Base-by-base conservation (phyloP, 768 basidiomycete species). In the Suillus cothurnatus region DNA sequence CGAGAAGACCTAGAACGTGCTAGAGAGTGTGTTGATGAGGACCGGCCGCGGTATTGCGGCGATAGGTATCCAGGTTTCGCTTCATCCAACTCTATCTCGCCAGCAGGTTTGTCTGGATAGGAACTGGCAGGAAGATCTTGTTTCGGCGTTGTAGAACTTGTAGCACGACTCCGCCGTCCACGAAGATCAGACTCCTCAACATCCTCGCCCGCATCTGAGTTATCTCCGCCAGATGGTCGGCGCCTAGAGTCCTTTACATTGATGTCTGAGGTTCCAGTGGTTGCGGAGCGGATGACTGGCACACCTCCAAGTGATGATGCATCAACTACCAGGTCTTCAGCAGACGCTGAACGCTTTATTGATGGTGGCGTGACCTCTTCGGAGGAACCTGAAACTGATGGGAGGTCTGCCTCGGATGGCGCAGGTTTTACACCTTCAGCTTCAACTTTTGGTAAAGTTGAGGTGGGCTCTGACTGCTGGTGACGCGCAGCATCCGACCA, bases 401-500 rank as follows among this genome's bases (percentile, higher is more conserved):
- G 63, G 41, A 67, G 47, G 39, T 62, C 64, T 45, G 74, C 67
- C 61, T 80, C 76, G 64, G 69, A 64, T 34, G 50, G 21, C 15
- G 62, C 39, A 11, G 63, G 64, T 19, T 67, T 68, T 31, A 38
- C 28, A 17, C 41, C 45, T 14, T 53, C 58, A 31, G 64, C 49
- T 19, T 53, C 62, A 38, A 66, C 69, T 2, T 65, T 34, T 21
- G 26, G 5, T 12, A 71, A 65, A n/a, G 47, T 34, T 21, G 67
- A 53, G 11, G 55, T 28, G 28, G 66, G 6, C 69, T 72, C 60
- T 21, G 69, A 67, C 28, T 67, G 71, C 58, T 82, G 82, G 34
- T 70, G 78, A 36, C 89, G 82, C 4, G 79, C 83, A 9, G 95
- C 90, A 68, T 95, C 93, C 9, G 86, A 82, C 86, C 91, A 99